phyloP scores from a whole-genome alignment of 164 flowering plant genomes.

The Platanus orientalis region DNA sequence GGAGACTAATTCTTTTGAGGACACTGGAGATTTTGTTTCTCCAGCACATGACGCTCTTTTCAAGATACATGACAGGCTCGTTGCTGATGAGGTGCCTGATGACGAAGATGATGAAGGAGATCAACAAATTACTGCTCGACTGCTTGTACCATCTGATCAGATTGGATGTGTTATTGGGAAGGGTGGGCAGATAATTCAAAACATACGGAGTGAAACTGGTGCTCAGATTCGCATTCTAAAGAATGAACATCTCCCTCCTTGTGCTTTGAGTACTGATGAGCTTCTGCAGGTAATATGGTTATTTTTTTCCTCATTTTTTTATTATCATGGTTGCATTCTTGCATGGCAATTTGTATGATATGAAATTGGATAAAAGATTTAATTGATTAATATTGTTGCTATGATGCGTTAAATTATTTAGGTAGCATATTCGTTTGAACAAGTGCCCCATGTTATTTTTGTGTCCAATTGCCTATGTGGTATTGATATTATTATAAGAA shows the following conservation, averaged over 20 bases:
- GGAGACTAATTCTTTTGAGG: constrained; percentile 65
- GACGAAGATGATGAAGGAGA: constrained; percentile 60
- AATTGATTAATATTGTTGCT: background rate
- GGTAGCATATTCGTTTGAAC: no score
- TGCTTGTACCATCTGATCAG: constrained; percentile 97
- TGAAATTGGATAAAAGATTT: background rate
- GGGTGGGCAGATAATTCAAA: constrained; percentile 92
- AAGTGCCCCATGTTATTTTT: no score
- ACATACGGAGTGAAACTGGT: constrained; percentile 79
- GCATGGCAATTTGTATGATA: background rate
- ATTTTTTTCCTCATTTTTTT: background rate
- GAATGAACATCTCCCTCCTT: constrained; percentile 81
- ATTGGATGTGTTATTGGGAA: constrained; percentile 95
- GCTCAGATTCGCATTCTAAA: constrained; percentile 90
- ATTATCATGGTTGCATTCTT: background rate
- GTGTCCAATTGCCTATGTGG: no score
- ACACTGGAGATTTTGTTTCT: constrained; percentile 41
- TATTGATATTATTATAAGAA: no score
- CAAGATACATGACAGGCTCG: constrained; percentile 76
- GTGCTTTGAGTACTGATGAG: constrained; percentile 85
- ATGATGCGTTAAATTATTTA: background rate
- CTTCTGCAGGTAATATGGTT: constrained; percentile 71
- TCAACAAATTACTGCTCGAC: constrained; percentile 58
- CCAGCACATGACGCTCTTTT: constrained; percentile 96
- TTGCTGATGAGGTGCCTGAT: constrained; percentile 44